These are phyloP conservation scores for Durusdinium trenchii DNA, from an alignment of 73 alveolate genomes.

Conservation along the genomic window DNA sequence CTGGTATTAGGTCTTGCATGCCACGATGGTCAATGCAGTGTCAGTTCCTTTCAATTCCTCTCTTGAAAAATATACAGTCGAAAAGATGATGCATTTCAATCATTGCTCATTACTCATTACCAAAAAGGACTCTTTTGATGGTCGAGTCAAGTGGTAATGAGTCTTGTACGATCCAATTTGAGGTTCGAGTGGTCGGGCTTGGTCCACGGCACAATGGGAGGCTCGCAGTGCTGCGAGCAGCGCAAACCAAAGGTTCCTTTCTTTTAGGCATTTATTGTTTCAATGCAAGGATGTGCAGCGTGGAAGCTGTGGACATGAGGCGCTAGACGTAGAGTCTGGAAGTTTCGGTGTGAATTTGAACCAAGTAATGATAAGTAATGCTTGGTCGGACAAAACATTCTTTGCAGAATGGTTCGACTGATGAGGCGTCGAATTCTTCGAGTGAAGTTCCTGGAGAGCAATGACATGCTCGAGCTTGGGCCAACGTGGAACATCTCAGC, in stretches of 20 bases:
- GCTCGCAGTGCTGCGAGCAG: neutral
- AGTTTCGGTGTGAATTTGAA: too few relatives aligned
- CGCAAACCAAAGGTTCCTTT: neutral
- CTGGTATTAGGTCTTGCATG: too few relatives aligned
- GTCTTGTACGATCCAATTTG: too few relatives aligned
- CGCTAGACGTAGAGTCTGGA: neutral
- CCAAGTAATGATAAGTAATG: neutral
- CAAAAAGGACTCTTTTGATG: neutral
- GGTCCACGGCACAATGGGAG: conserved; percentile 61
- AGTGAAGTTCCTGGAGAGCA: conserved; percentile 79
- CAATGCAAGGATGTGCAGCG: conserved; percentile 34
- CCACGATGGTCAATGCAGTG: too few relatives aligned
- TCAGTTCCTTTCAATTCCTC: neutral
- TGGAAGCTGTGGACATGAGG: conserved; percentile 39
- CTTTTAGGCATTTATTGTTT: neutral
- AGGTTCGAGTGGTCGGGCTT: conserved; percentile 58
- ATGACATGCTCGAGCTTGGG: conserved; percentile 61
- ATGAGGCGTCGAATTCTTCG: conserved; percentile 56
- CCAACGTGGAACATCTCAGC: conserved; percentile 29
- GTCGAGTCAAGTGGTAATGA: too few relatives aligned
- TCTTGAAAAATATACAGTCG: neutral
- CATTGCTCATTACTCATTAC: neutral
- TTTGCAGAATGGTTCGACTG: neutral
- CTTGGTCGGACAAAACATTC: neutral
- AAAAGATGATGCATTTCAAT: neutral